phyloP scores from a whole-genome alignment of 2,329 filamentous ascomycete species.

The Cercospora zeina region DNA sequence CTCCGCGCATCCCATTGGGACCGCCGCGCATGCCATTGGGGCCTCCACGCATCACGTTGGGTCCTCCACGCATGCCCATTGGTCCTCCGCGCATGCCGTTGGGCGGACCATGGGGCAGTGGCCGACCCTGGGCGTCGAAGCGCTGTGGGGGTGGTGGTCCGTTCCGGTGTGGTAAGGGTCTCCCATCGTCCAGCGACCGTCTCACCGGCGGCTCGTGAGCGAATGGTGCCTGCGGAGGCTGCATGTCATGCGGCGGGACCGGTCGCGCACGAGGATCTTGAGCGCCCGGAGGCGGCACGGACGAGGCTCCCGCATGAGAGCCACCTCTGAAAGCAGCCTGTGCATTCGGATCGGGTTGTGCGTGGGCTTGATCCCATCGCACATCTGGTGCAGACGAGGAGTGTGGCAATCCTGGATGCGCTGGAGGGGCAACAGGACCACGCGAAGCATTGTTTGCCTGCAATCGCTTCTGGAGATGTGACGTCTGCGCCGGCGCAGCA shows the following conservation, averaged over 20 bases:
- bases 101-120: slow-evolving; percentile 17
- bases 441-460: slow-evolving; percentile 34
- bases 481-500: slow-evolving; percentile 36
- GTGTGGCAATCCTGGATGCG: slow-evolving; percentile 21
- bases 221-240: slow-evolving; percentile 33
- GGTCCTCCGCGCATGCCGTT: slow-evolving; percentile 10
- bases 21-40: slow-evolving; percentile 4
- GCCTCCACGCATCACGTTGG: slow-evolving; percentile 13
- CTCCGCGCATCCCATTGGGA: slow-evolving; percentile 11
- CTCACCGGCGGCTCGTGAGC: slow-evolving; percentile 28
- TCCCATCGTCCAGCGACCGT: slow-evolving; percentile 36
- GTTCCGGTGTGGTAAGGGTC: slow-evolving; percentile 33
- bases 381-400: slow-evolving; percentile 25
- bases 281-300: slow-evolving; percentile 18
- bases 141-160: slow-evolving; percentile 31
- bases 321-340: slow-evolving; percentile 19
- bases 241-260: slow-evolving; percentile 21
- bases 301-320: slow-evolving; percentile 13
- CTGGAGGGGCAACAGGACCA: slow-evolving; percentile 11
- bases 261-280: slow-evolving; percentile 22
- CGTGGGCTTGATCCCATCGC: slow-evolving; percentile 19
- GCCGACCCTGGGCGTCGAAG: slow-evolving; percentile 17
- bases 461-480: slow-evolving; percentile 33
- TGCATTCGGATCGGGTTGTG: slow-evolving; percentile 13
- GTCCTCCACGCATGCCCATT: slow-evolving; percentile 9